Base-by-base conservation (phyloP, 495 filamentous ascomycete species). In the Penicillium desertorum region DNA sequence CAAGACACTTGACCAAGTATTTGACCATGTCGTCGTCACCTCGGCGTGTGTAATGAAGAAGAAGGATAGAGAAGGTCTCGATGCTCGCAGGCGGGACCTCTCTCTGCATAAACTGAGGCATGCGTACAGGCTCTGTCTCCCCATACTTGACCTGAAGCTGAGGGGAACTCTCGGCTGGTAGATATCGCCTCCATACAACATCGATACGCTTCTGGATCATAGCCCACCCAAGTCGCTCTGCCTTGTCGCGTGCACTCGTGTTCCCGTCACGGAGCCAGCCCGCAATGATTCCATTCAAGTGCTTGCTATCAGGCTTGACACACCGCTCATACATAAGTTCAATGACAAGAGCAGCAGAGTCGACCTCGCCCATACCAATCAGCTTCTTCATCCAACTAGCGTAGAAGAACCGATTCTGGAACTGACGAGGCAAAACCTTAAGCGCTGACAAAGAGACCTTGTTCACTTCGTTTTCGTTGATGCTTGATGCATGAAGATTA, bases 341-440 rank as follows among this genome's bases (percentile, higher is more conserved):
- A 14, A 89, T 74, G 14, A 91, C 88, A 39, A 83, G 75, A 36
- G 81, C 82, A 7, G 88, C 88, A 10, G 86, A 86, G 60, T 88
- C 82, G 17, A 88, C 73, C 54, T 90, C 82, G 6, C 84, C 86
- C 63, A 84, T 83, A 27, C 86, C 87, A 57, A 92, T 86, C 2
- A 92, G 79, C 41, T 89, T 86, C 69, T 90, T 91, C 64, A 91
- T 78, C 88, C 88, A 92, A 61, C 84, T 90, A 12, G 86, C 89
- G 59, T 87, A 86, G 69, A 92, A 92, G 71, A 88, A 91, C 41
- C 88, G 84, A 63, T 89, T 91, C 49, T 87, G 83, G 48, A 88
- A 83, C 25, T 72, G 73, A 9, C 80, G 73, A 7, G 89, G 88
- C 19, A 91, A 64, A 41, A 77, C 63, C 8, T 77, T 79, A 17